These are phyloP conservation scores for Stereum hirsutum DNA, from an alignment of 1,284 basidiomycete genomes.

Conservation along the genomic window DNA sequence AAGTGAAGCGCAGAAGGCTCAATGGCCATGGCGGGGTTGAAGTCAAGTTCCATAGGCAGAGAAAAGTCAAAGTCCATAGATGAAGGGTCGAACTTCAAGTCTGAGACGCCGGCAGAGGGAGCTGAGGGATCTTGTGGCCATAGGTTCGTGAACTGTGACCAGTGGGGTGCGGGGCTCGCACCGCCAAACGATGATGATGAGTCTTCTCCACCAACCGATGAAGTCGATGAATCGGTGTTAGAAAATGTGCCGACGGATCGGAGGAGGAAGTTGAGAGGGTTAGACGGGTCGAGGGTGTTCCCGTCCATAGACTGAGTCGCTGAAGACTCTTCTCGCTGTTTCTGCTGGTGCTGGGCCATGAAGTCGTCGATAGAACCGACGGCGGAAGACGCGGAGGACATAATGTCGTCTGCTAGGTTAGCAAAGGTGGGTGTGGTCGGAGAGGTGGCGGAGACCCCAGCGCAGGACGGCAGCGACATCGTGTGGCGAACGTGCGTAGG, in stretches of 20 bases:
- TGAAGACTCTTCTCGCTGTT: background rate
- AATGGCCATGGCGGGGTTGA: constrained; percentile 36
- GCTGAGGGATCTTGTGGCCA: constrained; percentile 6
- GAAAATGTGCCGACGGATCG: background rate
- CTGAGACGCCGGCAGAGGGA: background rate
- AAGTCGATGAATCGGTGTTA: constrained; percentile 2
- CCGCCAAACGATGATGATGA: constrained; percentile 8
- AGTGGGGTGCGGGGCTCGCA: constrained; percentile 9
- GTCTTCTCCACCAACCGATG: no score
- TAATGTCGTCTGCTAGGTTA: background rate
- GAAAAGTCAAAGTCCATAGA: constrained; percentile 34
- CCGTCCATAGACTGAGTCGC: background rate
- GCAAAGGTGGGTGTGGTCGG: no score
- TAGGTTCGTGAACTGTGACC: constrained; percentile 13
- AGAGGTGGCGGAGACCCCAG: constrained; percentile 71
- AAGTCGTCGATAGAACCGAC: background rate
- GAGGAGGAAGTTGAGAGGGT: constrained; percentile 10
- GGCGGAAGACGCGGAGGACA: background rate
- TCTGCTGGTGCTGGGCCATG: no score
- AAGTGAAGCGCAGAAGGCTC: constrained; percentile 58
- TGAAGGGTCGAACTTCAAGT: constrained; percentile 7
- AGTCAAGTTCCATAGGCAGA: constrained; percentile 41
- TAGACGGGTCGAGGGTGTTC: constrained; percentile 5
- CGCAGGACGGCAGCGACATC: constrained; percentile 72
- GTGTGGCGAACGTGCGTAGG: constrained; percentile 54